Conservation (phyloP, 768 basidiomycete species). For the Termitomyces sp. region DNA sequence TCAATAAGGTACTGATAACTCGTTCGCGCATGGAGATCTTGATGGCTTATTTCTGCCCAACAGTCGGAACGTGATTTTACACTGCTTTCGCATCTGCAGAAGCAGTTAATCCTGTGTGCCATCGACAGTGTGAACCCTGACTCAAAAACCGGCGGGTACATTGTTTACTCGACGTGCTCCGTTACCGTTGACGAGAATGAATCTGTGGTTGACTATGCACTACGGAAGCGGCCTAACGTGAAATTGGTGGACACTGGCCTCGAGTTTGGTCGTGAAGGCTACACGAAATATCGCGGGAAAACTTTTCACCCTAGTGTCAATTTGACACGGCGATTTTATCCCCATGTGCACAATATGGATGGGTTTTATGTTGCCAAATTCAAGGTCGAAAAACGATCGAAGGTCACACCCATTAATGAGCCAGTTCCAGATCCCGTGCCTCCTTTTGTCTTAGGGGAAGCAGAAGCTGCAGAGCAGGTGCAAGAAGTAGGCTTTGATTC, state of each 20-base stretch:
- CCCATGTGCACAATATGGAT: slow-evolving; percentile 99
- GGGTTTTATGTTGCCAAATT: slow-evolving; percentile 99
- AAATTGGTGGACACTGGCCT: slow-evolving; percentile 91
- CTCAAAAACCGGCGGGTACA: slow-evolving; percentile 86
- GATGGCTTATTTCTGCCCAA: background rate
- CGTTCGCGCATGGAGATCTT: background rate
- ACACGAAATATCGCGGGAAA: slow-evolving; percentile 87
- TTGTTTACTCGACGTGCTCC: slow-evolving; percentile 98
- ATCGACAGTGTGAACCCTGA: slow-evolving; percentile 92
- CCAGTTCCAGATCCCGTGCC: slow-evolving; percentile 15
- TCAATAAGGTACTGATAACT: slow-evolving; percentile 75
- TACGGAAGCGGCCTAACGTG: slow-evolving; percentile 89
- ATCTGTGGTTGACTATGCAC: slow-evolving; percentile 94
- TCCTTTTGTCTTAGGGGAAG: slow-evolving; percentile 20
- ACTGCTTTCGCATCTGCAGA: slow-evolving; percentile 94
- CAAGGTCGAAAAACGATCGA: slow-evolving; percentile 80
- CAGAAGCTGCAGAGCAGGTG: slow-evolving; percentile 20
- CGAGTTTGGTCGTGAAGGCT: slow-evolving; percentile 91
- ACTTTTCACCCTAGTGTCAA: slow-evolving; percentile 72
- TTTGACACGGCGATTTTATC: slow-evolving; percentile 87
- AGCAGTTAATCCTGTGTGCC: slow-evolving; percentile 96
- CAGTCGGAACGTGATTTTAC: slow-evolving; percentile 95
- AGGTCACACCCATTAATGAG: slow-evolving; percentile 29
- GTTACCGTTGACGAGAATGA: slow-evolving; percentile 99
- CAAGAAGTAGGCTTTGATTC: slow-evolving; percentile 59